Evolutionary conservation across 768 basidiomycete genomes (phyloP), one percentile per base, ranked within the genome.

Genomic region (Pisolithus tinctorius): DNA sequence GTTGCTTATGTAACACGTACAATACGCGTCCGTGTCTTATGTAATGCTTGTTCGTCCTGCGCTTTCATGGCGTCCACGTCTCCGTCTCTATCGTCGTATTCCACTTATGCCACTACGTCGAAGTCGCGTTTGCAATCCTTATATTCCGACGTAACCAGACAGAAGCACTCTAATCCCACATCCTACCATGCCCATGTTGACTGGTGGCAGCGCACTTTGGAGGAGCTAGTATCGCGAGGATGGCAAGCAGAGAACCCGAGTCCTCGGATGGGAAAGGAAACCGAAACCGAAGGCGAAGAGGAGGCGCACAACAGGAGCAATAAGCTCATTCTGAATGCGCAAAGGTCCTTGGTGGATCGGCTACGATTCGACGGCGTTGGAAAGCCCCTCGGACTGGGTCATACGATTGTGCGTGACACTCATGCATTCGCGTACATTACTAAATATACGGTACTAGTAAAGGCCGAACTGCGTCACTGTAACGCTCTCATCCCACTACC

Each of bases 121-220:
- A 66, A 60, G 9, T 60, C 77, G 23, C 82, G 88, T 7, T 73
- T 91, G 0, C 83, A 87, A 55, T 81, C 92, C 0, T 74, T 97
- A 6, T 97, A 94, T 69, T 87, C 93, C 7, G 92, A 94, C 62
- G 83, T 94, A 51, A 82, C 88, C 0, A 74, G 82, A 11, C 91
- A 94, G 69, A 89, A 86, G 59, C 72, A 81, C 45, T 86, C 90
- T 1, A 94, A 97, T 65, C 87, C 91, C 0, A 77, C 85, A 2
- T 84, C 89, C 4, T 96, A 84, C 65, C 69, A 80, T 45, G 81
- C 89, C 10, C 88, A 89, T 61, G 72, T 92, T 29, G 81, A 84
- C 49, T 97, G 93, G 93, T 97, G 94, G 94, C 80, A 78, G 31
- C 70, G 72, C 42, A 79, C 82, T 0, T 72, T 93, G 8, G 79